These are phyloP conservation scores for Chrysoporthe cubensis DNA, from an alignment of 2,329 filamentous ascomycete genomes.

Conservation along the genomic window DNA sequence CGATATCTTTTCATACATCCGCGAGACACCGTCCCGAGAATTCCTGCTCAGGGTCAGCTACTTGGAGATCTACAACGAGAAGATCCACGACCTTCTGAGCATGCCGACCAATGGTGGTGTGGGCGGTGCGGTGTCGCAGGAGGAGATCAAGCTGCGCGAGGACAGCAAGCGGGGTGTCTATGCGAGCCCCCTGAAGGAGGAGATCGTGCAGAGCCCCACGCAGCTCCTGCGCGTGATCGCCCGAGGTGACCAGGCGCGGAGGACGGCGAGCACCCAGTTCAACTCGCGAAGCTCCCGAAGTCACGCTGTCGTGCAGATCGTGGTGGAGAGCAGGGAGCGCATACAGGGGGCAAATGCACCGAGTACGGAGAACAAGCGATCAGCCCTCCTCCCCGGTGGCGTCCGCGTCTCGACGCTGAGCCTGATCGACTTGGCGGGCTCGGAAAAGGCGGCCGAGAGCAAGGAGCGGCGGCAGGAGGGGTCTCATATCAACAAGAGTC, in stretches of 20 bases:
- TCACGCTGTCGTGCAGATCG: constrained; percentile 97
- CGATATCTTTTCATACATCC: constrained; percentile 98
- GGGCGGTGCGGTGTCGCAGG: constrained; percentile 63
- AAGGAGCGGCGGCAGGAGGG: constrained; percentile 95
- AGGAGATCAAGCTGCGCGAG: constrained; percentile 96
- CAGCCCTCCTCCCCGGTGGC: constrained; percentile 77
- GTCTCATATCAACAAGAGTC: constrained; percentile 97
- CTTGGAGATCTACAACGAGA: constrained; percentile 98
- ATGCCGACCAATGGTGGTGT: constrained; percentile 64
- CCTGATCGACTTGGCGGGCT: constrained; percentile 94
- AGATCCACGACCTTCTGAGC: constrained; percentile 89
- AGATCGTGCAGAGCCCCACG: constrained; percentile 97
- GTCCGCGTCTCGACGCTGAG: constrained; percentile 95
- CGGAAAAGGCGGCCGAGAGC: constrained; percentile 91
- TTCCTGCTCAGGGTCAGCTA: constrained; percentile 97
- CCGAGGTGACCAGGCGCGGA: constrained; percentile 85
- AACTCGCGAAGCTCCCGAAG: constrained; percentile 95
- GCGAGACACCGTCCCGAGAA: constrained; percentile 92
- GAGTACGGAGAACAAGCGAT: constrained; percentile 64
- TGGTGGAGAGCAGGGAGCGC: constrained; percentile 93
- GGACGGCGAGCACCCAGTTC: constrained; percentile 94
- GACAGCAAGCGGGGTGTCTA: constrained; percentile 97
- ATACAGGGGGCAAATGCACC: constrained; percentile 56
- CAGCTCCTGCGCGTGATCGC: constrained; percentile 94
- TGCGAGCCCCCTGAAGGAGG: constrained; percentile 93